phyloP scores from a whole-genome alignment of 345 rosid species.

The Populus alba region DNA sequence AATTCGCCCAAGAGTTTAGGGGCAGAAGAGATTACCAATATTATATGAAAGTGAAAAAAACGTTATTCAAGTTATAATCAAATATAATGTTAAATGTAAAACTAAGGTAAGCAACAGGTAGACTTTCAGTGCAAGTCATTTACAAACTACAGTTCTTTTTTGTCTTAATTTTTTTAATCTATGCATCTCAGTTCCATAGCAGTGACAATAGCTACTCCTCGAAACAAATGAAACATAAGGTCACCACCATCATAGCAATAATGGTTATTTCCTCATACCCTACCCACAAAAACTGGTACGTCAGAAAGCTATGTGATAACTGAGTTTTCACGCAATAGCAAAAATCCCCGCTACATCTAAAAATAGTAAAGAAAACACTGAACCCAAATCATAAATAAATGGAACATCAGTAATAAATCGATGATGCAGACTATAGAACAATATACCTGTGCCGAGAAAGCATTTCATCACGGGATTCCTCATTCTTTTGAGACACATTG shows the following conservation, averaged over 20 bases:
- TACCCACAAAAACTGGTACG: not conserved
- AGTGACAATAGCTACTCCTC: too few relatives aligned
- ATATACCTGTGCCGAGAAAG: conserved; percentile 62
- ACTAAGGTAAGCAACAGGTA: too few relatives aligned
- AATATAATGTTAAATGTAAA: too few relatives aligned
- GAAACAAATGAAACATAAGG: too few relatives aligned
- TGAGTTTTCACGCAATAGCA: not conserved
- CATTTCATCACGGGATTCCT: conserved; percentile 58
- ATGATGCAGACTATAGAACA: not conserved
- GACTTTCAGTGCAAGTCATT: too few relatives aligned
- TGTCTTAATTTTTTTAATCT: too few relatives aligned
- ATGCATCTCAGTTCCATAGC: too few relatives aligned
- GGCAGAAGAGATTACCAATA: not conserved
- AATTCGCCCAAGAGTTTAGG: not conserved
- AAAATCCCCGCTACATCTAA: not conserved
- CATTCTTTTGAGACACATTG: conserved; percentile 25
- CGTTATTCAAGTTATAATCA: too few relatives aligned
- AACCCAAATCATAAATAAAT: not conserved
- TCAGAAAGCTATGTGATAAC: not conserved
- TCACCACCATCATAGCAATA: not conserved
- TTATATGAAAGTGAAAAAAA: too few relatives aligned
- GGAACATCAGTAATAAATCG: not conserved
- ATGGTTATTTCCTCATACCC: too few relatives aligned
- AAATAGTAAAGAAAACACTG: not conserved
- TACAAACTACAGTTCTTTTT: too few relatives aligned